Conservation (phyloP, 495 filamentous ascomycete species). For the Rhizodiscina lignyota region DNA sequence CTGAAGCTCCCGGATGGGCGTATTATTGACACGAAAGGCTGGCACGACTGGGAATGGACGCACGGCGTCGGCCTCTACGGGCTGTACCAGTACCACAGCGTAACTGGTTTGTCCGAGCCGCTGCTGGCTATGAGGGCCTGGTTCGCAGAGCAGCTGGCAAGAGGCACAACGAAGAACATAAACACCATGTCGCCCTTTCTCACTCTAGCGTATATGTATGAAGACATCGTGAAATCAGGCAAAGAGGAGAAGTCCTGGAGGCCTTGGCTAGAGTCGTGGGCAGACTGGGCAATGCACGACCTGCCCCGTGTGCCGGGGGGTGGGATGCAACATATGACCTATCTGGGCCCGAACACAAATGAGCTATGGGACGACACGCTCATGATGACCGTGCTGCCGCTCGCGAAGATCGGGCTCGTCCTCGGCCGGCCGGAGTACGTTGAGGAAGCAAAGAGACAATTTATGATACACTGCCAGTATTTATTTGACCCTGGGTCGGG, state of each 20-base stretch:
- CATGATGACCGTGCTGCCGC: constrained; percentile 66
- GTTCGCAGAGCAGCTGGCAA: constrained; percentile 46
- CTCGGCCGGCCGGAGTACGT: constrained; percentile 47
- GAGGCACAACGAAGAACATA: constrained; percentile 65
- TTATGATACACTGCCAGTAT: constrained; percentile 55
- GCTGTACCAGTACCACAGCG: constrained; percentile 58
- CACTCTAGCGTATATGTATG: constrained; percentile 54
- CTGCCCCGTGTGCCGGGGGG: constrained; percentile 49
- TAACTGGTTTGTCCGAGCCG: constrained; percentile 35
- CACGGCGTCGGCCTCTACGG: constrained; percentile 64
- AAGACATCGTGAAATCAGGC: too few relatives aligned
- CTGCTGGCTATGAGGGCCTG: constrained; percentile 47
- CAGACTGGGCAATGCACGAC: constrained; percentile 60
- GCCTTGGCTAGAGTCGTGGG: constrained; percentile 58
- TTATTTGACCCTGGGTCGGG: constrained; percentile 50
- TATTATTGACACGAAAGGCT: constrained; percentile 64
- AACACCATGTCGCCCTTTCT: constrained; percentile 64
- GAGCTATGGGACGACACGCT: constrained; percentile 67
- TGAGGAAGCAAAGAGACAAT: constrained; percentile 57
- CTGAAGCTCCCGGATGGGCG: constrained; percentile 48
- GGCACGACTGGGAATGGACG: constrained; percentile 69
- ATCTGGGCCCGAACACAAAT: constrained; percentile 43
- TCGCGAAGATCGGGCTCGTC: constrained; percentile 57
- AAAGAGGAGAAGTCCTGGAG: constrained; percentile 42
- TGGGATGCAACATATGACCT: constrained; percentile 61